Conservation (phyloP, 164 flowering plant genomes). For the Vitis rupestris region DNA sequence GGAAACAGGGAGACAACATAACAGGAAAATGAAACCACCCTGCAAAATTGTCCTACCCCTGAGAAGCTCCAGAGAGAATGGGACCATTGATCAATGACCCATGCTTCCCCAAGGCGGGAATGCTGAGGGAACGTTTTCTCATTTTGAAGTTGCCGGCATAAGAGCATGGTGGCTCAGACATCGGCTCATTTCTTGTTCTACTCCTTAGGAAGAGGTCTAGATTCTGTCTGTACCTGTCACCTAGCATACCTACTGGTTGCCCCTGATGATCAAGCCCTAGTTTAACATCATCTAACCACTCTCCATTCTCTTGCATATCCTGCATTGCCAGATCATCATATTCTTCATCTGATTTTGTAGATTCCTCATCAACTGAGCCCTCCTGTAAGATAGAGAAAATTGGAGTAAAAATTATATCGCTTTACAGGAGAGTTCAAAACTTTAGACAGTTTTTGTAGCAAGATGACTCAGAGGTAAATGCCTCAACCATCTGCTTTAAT, state of each 20-base stretch:
- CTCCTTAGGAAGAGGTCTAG: slow-evolving; percentile 39
- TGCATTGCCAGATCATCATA: slow-evolving; percentile 94
- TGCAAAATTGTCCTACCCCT: slow-evolving; percentile 28
- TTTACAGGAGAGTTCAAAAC: too few species aligned
- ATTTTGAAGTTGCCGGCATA: slow-evolving; percentile 34
- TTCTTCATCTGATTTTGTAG: slow-evolving; percentile 93
- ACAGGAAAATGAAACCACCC: too few species aligned
- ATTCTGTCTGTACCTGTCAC: slow-evolving; percentile 43
- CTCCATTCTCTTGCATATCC: slow-evolving; percentile 65
- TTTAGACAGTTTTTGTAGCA: too few species aligned
- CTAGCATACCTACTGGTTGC: slow-evolving; percentile 2
- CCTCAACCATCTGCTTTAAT: too few species aligned
- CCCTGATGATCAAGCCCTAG: slow-evolving; percentile 9
- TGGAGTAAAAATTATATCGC: too few species aligned
- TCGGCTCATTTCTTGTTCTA: slow-evolving; percentile 29
- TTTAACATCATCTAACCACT: slow-evolving; percentile 60
- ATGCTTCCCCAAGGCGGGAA: slow-evolving; percentile 56
- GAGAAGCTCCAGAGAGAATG: slow-evolving; percentile 52
- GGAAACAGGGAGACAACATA: too few species aligned
- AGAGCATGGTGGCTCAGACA: slow-evolving; percentile 27
- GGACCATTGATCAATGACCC: slow-evolving; percentile 41
- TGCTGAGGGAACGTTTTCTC: slow-evolving; percentile 69
- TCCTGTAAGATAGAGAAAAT: slow-evolving; percentile 38
- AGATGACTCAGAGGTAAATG: too few species aligned
- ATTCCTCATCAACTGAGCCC: slow-evolving; percentile 95